Evolutionary conservation across 2,329 filamentous ascomycete genomes (phyloP), one percentile per base, ranked within the genome.

Genomic region (Penicillium glabrum): DNA sequence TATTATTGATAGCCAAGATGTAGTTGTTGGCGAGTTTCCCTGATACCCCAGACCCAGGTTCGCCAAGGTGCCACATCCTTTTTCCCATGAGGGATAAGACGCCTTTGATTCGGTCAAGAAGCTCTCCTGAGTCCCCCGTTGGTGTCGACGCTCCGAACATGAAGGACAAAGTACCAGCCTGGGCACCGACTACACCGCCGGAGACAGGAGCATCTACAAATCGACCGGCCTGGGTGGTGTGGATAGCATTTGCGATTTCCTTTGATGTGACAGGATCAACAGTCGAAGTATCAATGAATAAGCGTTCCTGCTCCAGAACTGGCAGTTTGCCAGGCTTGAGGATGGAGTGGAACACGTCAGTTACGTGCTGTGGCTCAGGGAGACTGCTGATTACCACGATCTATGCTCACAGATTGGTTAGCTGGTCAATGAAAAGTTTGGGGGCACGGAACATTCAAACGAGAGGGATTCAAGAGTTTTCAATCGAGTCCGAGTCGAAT

Each of bases 21-120:
- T 99, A 99, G 76, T 99, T 99, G 79, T 99, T 99, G 52, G 93
- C 93, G 31, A 99, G 82, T 78, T 99, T 99, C 39, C 90, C 95
- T 11, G 91, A 90, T 1, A 99, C 83, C 0, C 95, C 95, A 2
- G 90, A 85, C 11, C 92, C 93, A 64, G 96, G 92, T 0, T 81
- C 81, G 4, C 95, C 95, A 67, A 96, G 89, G 72, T 96, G 92
- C 59, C 96, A 82, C 5, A 96, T 89, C 58, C 88, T 89, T 70
- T 87, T 87, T 53, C 95, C 95, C 92, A 99, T 97, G 59, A 86
- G 81, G 23, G 87, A 80, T 5, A 99, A 81, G 1, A 92, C 81
- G 0, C 86, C 82, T 56, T 88, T 88, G 10, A 90, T 81, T 11
- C 85, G 83, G 1, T 86, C 76, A 1, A 95, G 80, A 0, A 90